Base-by-base conservation (phyloP, 306 rosid genomes). In the Vachellia collinsii region DNA sequence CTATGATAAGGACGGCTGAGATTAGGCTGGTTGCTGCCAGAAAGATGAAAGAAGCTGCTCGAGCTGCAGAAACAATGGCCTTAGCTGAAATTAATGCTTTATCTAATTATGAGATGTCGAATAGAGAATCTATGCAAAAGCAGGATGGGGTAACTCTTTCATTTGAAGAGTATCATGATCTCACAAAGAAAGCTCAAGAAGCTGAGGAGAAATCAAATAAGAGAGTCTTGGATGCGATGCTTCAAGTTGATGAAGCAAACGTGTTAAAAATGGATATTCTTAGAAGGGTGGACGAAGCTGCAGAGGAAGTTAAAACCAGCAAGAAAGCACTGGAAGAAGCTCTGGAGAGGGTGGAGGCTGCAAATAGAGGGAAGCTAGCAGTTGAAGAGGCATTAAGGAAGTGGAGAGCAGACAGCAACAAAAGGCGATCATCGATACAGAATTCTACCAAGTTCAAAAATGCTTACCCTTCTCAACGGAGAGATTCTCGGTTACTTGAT, bases 41-140 rank as follows among this genome's bases (percentile, higher is more conserved):
- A 39, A 95, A 95, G 84, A 93, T 95, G 93, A 95, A 93, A 88
- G 98, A 92, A 79, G 99, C 99, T 42, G 96, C 99, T 36, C 84
- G 91, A 83, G 99, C 98, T 1, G 97, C 94, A 8, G 98, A 95
- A 85, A 91, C 92, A 11, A 83, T 86, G 46, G 94, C 97, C 10
- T 82, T 91, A 11, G 88, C 89, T 1, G 98, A 95, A 82, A 91
- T 93, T 46, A 95, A 87, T 71, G 91, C 90, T 53, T 76, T 90
- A 70, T 90, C 72, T 38, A 63, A 83, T 74, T 22, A 68, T 7
- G 19, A n/a, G 25, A 39, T 20, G 44, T 41, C 85, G 41, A 73
- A 87, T 6, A 82, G 86, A 79, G 88, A 88, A n/a, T 37, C 48
- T 46, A 39, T 77, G 53, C 83, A 74, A 78, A 88, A 79, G 14